Evolutionary conservation across 805 yeast species (phyloP), one percentile per base, ranked within the genome.

Genomic region (Kuraishia molischiana): DNA sequence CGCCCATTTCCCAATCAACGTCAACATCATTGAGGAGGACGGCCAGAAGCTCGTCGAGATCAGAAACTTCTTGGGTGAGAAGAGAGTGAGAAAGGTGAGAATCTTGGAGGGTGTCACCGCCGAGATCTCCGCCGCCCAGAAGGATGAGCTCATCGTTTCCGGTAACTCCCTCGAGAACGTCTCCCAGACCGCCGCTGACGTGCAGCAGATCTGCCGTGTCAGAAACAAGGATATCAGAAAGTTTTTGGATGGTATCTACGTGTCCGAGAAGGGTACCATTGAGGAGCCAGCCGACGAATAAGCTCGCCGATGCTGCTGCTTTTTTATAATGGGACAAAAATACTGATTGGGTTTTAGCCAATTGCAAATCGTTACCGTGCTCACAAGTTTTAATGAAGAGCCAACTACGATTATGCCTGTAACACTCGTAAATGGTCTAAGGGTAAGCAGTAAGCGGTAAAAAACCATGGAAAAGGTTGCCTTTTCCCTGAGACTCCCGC

Each of bases 1-100:
- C 67, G 99, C 98, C 81, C 98, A 92, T 85, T 92, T 92, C 95
- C 99, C 98, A 69, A 92, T 94, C 74, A 92, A 92, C 74, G 96
- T 92, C 55, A 90, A 89, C 77, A 68, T 87, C 54, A 65, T 84
- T 64, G 85, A 84, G 52, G 72, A 75, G 59, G 90, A 90, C 43
- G 85, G 84, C 54, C 57, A 64, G 38, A 69, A 74, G 49, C 77
- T 61, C 61, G 83, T 90, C 57, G 97, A 92, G 77, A 89, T 92
- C 77, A 89, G 97, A 85, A 92, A 92, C 79, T 92, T 85, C 83
- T 81, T 92, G 73, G 98, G 98, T 75, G 97, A 92, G 79, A 92
- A 87, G 83, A 79, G 86, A 72, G 95, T 89, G 53, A 85, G 97
- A 81, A 69, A 69, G 53, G 80, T 92, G 57, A 72, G 77, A 66